Evolutionary conservation across 208 protist genomes (phyloP).

Genomic region (Trypanosoma mega): DNA sequence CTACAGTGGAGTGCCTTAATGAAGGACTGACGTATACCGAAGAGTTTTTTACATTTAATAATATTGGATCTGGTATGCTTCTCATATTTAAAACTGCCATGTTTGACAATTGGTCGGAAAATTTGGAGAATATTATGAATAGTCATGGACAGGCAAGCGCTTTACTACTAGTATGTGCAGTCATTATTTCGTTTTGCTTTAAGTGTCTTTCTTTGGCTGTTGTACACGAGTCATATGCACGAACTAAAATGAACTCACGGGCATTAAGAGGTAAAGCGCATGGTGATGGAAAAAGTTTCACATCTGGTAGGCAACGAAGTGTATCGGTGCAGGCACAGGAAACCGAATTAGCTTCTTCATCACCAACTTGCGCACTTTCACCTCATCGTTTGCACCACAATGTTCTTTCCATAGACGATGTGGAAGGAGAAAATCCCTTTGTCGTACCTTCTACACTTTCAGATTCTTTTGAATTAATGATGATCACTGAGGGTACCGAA

Average conservation of each 20-base stretch:
- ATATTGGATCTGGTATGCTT: constrained; percentile 41
- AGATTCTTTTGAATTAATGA: constrained; percentile 9
- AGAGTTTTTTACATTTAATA: constrained; percentile 30
- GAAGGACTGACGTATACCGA: background rate
- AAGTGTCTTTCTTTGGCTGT: background rate
- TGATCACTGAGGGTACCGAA: too few species aligned
- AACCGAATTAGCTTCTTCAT: background rate
- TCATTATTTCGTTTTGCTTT: constrained; percentile 26
- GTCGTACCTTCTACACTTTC: background rate
- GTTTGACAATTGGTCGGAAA: constrained; percentile 49
- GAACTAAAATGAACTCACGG: background rate
- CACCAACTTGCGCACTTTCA: too few species aligned
- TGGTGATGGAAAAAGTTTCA: too few species aligned
- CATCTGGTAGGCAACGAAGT: background rate
- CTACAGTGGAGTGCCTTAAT: constrained; percentile 24
- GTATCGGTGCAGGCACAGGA: constrained; percentile 1
- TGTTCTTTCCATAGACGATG: too few species aligned
- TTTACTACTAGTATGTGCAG: constrained; percentile 32
- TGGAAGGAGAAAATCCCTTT: too few species aligned
- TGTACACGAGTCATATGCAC: constrained; percentile 14
- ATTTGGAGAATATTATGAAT: constrained; percentile 46
- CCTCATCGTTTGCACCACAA: too few species aligned
- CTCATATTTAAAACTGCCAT: constrained; percentile 31
- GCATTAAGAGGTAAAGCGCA: background rate
- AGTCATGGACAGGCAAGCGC: constrained; percentile 31